phyloP scores from a whole-genome alignment of 164 flowering plant species.

The Vitis rotundifolia region DNA sequence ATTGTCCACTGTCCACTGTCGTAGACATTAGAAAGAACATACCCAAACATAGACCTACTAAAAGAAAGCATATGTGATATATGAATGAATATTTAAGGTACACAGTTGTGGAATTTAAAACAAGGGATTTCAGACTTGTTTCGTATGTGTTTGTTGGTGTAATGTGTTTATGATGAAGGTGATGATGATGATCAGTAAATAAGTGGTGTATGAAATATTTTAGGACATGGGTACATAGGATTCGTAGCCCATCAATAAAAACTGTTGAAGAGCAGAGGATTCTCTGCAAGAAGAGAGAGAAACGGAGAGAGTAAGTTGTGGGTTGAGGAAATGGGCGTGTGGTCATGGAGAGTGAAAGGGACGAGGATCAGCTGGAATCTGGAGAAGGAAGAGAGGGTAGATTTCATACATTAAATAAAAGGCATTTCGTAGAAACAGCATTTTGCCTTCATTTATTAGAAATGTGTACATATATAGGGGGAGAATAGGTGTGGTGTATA shows the following conservation, averaged over 20 bases:
- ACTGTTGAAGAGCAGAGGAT: not conserved
- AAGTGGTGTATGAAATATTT: too few relatives aligned
- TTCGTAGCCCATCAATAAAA: not conserved
- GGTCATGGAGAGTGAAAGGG: not conserved
- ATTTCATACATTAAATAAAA: not conserved
- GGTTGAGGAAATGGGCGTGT: too few relatives aligned
- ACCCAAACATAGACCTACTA: not conserved
- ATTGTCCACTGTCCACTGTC: not conserved
- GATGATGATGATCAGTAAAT: too few relatives aligned
- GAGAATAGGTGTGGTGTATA: not conserved
- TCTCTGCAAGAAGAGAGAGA: not conserved
- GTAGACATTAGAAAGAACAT: not conserved
- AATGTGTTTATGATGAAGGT: too few relatives aligned
- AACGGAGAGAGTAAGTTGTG: not conserved
- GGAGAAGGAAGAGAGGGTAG: not conserved
- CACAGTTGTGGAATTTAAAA: not conserved
- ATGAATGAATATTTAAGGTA: not conserved
- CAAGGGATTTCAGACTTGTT: not conserved
- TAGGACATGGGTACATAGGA: not conserved
- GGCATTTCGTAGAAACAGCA: not conserved
- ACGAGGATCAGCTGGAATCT: not conserved
- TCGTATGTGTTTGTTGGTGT: too few relatives aligned
- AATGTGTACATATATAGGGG: not conserved
- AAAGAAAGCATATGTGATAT: not conserved
- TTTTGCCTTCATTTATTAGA: not conserved